Evolutionary conservation across 2,329 filamentous ascomycete genomes (phyloP).

Genomic region (Helotiales sp.): DNA sequence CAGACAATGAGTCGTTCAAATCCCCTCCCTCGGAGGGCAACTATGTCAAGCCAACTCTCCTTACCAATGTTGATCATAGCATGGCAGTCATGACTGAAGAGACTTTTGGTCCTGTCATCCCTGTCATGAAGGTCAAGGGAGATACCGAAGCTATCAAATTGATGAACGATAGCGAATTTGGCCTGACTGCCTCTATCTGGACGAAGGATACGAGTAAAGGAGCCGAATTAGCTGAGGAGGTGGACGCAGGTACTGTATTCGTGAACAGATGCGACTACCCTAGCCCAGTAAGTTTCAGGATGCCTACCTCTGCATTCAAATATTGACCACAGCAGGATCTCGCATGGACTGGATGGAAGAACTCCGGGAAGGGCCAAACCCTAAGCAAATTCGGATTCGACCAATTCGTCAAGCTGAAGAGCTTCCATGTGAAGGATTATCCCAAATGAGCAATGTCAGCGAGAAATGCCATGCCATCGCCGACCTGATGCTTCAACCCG

Average conservation of each 20-base stretch:
- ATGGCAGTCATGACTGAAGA: slow-evolving; percentile 93
- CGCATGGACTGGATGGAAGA: slow-evolving; percentile 98
- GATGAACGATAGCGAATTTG: slow-evolving; percentile 96
- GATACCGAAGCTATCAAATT: slow-evolving; percentile 79
- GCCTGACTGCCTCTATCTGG: slow-evolving; percentile 96
- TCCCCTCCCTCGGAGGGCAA: slow-evolving; percentile 77
- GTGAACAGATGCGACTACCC: slow-evolving; percentile 94
- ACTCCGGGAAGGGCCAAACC: slow-evolving; percentile 89
- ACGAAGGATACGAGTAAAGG: slow-evolving; percentile 80
- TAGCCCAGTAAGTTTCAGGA: slow-evolving; percentile 69
- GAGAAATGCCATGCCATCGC: slow-evolving; percentile 1
- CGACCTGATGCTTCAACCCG: slow-evolving; percentile 2
- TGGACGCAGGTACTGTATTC: slow-evolving; percentile 94
- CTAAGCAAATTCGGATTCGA: slow-evolving; percentile 90
- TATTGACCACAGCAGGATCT: slow-evolving; percentile 62
- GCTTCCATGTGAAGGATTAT: slow-evolving; percentile 86
- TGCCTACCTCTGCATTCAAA: slow-evolving; percentile 11
- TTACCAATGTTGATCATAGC: slow-evolving; percentile 75
- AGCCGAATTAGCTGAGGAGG: slow-evolving; percentile 72
- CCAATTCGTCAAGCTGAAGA: slow-evolving; percentile 95
- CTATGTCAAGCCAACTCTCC: slow-evolving; percentile 82
- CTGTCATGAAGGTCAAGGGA: slow-evolving; percentile 79
- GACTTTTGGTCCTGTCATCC: slow-evolving; percentile 91
- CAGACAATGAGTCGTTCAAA: slow-evolving; percentile 75
- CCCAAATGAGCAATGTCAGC: slow-evolving; percentile 44